Conservation (phyloP, 1,139 yeast species). For the Blastobotrys elegans region DNA sequence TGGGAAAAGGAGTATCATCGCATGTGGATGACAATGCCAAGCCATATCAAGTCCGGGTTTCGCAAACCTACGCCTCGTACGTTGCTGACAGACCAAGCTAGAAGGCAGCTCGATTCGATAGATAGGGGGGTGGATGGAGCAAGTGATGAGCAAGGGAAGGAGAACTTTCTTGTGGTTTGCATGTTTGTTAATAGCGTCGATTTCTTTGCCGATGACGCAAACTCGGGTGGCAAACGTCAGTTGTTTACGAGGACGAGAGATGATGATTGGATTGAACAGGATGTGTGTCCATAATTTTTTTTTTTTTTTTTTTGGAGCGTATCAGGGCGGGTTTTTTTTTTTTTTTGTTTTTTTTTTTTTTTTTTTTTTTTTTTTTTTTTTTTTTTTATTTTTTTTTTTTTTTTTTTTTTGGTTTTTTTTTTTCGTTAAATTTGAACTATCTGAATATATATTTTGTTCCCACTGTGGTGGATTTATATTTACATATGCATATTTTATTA, state of each 20-base stretch:
- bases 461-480: too few species aligned
- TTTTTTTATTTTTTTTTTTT: background rate
- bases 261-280: slow-evolving; percentile 71
- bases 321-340: background rate
- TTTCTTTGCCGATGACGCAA: slow-evolving; percentile 45
- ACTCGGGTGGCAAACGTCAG: slow-evolving; percentile 41
- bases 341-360: background rate
- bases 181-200: slow-evolving; percentile 73
- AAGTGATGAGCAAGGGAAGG: slow-evolving; percentile 61
- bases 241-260: slow-evolving; percentile 38
- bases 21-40: slow-evolving; percentile 59
- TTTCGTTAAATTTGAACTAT: background rate
- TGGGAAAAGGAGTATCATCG: slow-evolving; percentile 61
- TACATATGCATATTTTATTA: too few species aligned
- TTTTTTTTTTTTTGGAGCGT: too few species aligned
- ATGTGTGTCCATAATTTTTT: slow-evolving; percentile 74
- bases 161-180: slow-evolving; percentile 65
- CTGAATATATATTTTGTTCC: too few species aligned
- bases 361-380: background rate
- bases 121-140: slow-evolving; percentile 82
- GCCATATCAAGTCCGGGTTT: slow-evolving; percentile 56
- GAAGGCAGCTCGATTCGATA: slow-evolving; percentile 60
- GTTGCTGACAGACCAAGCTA: slow-evolving; percentile 51
- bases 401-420: background rate
- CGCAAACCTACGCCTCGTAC: slow-evolving; percentile 70